These are phyloP conservation scores for Metschnikowia kofuensis DNA, from an alignment of 805 yeast genomes.

Conservation along the genomic window DNA sequence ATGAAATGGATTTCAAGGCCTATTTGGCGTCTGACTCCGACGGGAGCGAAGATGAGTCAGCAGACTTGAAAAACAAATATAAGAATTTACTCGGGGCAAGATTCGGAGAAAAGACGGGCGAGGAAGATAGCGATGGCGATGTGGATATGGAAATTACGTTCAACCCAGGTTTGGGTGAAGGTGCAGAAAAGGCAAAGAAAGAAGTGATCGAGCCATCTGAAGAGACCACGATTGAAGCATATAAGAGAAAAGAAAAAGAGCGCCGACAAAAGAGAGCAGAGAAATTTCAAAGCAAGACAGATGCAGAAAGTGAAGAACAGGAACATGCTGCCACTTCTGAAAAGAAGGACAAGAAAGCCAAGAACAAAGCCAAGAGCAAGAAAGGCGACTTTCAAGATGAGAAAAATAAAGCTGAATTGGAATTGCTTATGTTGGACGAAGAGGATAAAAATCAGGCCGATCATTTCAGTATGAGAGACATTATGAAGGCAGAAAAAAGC, in stretches of 20 bases:
- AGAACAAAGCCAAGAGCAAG: conserved; percentile 13
- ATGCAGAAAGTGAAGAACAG: conserved; percentile 50
- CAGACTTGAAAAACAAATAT: conserved; percentile 53
- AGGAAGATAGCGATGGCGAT: conserved; percentile 49
- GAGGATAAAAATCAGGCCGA: conserved; percentile 39
- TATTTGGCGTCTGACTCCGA: conserved; percentile 64
- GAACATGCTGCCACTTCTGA: conserved; percentile 8
- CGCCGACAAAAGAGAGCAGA: conserved; percentile 84
- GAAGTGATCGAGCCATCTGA: conserved; percentile 44
- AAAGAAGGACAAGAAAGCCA: conserved; percentile 27
- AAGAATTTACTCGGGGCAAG: conserved; percentile 52
- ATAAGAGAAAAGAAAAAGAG: conserved; percentile 87
- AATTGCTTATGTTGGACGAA: conserved; percentile 67
- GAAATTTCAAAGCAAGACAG: conserved; percentile 59
- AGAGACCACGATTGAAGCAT: conserved; percentile 73
- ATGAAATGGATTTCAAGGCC: conserved; percentile 88
- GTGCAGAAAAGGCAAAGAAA: conserved; percentile 24
- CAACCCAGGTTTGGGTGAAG: conserved; percentile 70
- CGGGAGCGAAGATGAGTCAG: conserved; percentile 42
- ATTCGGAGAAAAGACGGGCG: conserved; percentile 30
- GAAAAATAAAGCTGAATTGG: conserved; percentile 60
- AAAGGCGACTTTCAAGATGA: conserved; percentile 14
- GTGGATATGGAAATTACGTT: conserved; percentile 95
- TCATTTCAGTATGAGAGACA: conserved; percentile 79
- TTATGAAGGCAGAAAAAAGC: conserved; percentile 71